Evolutionary conservation across 2,329 filamentous ascomycete species (phyloP), one percentile per base, ranked within the genome.

Genomic region (Exophiala viscosa): DNA sequence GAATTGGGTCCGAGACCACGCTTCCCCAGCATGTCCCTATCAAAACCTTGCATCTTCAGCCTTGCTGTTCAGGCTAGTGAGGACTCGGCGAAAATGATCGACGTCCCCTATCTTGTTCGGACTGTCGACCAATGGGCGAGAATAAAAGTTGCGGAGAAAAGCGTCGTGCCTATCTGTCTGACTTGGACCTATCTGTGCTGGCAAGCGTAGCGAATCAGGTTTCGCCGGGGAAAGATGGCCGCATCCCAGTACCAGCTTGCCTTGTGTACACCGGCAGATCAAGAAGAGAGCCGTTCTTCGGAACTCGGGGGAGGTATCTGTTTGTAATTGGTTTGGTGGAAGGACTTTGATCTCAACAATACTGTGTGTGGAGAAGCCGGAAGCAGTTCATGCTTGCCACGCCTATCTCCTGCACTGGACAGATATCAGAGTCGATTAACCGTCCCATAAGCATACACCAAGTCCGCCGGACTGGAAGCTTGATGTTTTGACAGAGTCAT

Each of bases 101-200:
- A 5, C 40, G 20, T 28, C 23, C 23, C 40, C 40, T 42, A 42
- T 42, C 40, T 42, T 20, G 17, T 18, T 9, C 5, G 6, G 9
- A 7, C n/a, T 18, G 10, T 3, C 18, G 28, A 23, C 40, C 40
- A 42, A 42, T 42, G 20, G n/a, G 11, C 13, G n/a, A n/a, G 10
- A 17, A 14, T 4, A 5, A 28, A 8, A 2, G 40, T 7, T 11
- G 7, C 40, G 20, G 40, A 42, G 20, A 42, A 23, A n/a, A n/a
- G 40, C 40, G 40, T 23, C 7, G 7, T 31, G 20, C 63, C 59
- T 35, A 62, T 65, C 34, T 63, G 9, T 5, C 2, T 28, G 23
- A 28, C 23, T 28, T 28, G 23, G 13, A 45, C 43, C 33, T 45
- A 36, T 36, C 43, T 35, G 17, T 45, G 31, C 13, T 9, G 31